phyloP scores from a whole-genome alignment of 2,329 filamentous ascomycete genomes.

The Fusarium graminum region DNA sequence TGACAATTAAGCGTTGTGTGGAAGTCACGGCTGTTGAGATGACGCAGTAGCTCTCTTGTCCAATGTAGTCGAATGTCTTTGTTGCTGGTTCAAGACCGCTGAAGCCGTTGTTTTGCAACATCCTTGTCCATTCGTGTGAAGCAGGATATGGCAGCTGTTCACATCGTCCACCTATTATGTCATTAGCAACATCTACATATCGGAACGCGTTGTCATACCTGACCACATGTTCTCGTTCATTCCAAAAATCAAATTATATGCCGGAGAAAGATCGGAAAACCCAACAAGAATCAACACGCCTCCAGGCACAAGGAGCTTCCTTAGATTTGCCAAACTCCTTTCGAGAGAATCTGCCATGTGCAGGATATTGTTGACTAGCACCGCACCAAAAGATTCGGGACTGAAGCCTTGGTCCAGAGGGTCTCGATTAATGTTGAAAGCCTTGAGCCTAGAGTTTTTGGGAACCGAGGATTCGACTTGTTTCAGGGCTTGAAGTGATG shows the following conservation, averaged over 20 bases:
- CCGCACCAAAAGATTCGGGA: background rate
- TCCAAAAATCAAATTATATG: constrained; percentile 25
- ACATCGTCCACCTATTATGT: background rate
- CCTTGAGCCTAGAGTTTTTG: background rate
- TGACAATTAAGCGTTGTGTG: background rate
- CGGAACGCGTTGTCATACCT: background rate
- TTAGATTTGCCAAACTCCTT: background rate
- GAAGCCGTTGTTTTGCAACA: constrained; percentile 9
- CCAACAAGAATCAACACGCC: constrained; percentile 14
- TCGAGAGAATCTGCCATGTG: constrained; percentile 3
- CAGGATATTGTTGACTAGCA: constrained; percentile 19
- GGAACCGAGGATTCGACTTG: background rate
- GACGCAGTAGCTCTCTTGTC: constrained; percentile 19
- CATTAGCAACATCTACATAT: rapidly evolving
- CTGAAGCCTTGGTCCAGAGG: constrained; percentile 11
- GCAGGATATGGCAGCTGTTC: constrained; percentile 14
- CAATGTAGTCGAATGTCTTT: constrained; percentile 23
- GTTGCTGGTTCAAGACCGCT: constrained; percentile 30
- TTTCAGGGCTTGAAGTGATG: background rate
- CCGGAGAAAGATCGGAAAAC: constrained; percentile 23
- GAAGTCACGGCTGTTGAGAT: constrained; percentile 2
- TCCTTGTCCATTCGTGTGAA: background rate
- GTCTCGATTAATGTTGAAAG: constrained; percentile 17
- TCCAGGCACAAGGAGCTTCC: constrained; percentile 13
- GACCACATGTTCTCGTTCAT: constrained; percentile 31